Evolutionary conservation across 2,329 filamentous ascomycete genomes (phyloP).

Genomic region (Dendryphion nanum): DNA sequence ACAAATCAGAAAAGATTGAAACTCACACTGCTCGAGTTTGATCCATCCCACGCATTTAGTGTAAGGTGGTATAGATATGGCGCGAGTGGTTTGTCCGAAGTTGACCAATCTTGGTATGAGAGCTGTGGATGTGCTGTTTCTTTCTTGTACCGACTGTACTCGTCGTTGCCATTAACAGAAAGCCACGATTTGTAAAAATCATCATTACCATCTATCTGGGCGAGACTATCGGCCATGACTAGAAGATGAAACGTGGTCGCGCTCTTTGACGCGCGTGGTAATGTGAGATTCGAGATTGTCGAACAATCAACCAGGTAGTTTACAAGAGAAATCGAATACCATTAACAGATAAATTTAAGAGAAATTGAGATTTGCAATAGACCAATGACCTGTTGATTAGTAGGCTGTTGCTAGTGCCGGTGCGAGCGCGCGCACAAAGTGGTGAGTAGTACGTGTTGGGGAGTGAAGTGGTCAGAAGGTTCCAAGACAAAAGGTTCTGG

Average conservation of each 20-base stretch:
- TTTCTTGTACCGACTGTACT: constrained; percentile 26
- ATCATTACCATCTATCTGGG: too few relatives aligned
- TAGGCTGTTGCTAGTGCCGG: too few relatives aligned
- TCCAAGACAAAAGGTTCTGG: constrained; percentile 26
- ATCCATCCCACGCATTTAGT: constrained; percentile 26
- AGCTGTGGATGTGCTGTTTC: constrained; percentile 20
- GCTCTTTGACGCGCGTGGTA: too few relatives aligned
- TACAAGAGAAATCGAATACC: too few relatives aligned
- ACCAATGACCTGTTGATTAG: too few relatives aligned
- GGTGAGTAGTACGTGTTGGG: constrained; percentile 18
- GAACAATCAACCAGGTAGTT: too few relatives aligned
- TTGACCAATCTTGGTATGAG: constrained; percentile 31
- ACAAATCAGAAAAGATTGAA: too few relatives aligned
- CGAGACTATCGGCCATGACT: too few relatives aligned
- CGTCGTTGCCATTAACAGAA: constrained; percentile 17
- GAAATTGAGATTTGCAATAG: too few relatives aligned
- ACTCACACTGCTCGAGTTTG: constrained; percentile 5
- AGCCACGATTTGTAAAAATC: constrained; percentile 18
- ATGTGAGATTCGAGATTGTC: neutral
- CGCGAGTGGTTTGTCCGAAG: constrained; percentile 25
- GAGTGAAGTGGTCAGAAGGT: constrained; percentile 30
- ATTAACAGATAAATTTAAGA: too few relatives aligned
- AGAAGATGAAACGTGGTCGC: neutral
- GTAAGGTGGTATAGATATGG: constrained; percentile 31
- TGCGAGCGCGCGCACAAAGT: constrained; percentile 20